Evolutionary conservation across 805 yeast species (phyloP).

Genomic region (Jamesozyma jinghongensis): DNA sequence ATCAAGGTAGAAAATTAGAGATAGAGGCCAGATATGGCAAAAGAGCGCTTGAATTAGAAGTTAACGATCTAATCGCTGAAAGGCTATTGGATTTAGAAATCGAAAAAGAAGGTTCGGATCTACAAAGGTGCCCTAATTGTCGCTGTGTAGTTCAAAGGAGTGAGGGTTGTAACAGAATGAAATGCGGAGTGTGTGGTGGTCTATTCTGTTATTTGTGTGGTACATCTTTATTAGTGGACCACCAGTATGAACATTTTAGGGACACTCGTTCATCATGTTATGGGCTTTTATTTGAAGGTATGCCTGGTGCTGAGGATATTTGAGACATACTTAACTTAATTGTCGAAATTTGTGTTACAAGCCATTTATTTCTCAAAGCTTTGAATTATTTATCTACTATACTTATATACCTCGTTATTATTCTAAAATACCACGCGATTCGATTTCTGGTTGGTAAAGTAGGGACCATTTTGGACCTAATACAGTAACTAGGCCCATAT

Average conservation of each 20-base stretch:
- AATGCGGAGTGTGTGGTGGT: slow-evolving; percentile 40
- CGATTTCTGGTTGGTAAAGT: slow-evolving; percentile 24
- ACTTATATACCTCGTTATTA: background rate
- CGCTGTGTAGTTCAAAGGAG: slow-evolving; percentile 39
- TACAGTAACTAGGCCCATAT: slow-evolving; percentile 39
- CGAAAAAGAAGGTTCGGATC: slow-evolving; percentile 33
- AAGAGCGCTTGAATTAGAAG: slow-evolving; percentile 34
- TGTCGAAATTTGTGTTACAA: no score
- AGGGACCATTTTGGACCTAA: slow-evolving; percentile 50
- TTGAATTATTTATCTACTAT: background rate
- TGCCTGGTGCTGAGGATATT: slow-evolving; percentile 29
- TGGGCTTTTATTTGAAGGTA: slow-evolving; percentile 45
- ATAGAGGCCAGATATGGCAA: slow-evolving; percentile 39
- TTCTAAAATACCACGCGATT: slow-evolving; percentile 23
- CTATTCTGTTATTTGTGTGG: slow-evolving; percentile 52
- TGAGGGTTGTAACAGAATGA: slow-evolving; percentile 61
- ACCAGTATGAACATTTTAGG: slow-evolving; percentile 47
- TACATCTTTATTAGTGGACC: slow-evolving; percentile 27
- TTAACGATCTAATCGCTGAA: slow-evolving; percentile 40
- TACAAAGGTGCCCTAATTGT: slow-evolving; percentile 47
- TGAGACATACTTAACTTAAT: no score
- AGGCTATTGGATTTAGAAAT: slow-evolving; percentile 38
- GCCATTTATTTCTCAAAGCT: background rate
- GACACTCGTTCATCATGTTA: slow-evolving; percentile 37
- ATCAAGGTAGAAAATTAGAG: slow-evolving; percentile 27